Evolutionary conservation across 2,329 filamentous ascomycete genomes (phyloP), one percentile per base, ranked within the genome.

Genomic region (Hortaea sp.): DNA sequence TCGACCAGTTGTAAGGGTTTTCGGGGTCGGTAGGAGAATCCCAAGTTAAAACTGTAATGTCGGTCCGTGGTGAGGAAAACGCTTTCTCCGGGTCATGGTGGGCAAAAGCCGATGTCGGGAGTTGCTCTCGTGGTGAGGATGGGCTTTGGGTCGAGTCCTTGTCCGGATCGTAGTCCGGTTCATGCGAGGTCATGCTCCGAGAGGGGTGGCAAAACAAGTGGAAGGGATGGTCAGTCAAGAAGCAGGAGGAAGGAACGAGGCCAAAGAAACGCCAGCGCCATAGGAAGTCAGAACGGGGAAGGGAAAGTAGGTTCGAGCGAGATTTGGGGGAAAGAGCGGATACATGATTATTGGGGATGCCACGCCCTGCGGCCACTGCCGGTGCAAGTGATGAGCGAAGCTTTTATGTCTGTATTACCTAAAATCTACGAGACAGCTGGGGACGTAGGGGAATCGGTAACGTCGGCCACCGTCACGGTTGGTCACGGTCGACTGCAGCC

Each of bases 11-110:
- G 53, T 53, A 53, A 9, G 64, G 64, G 31, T 64, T 64, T 27
- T 49, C 56, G 5, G 59, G 54, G 46, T 66, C 63, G 31, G 58
- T 75, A 67, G 77, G 78, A 72, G 53, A 63, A 67, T 51, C 70
- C 76, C 40, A 68, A 62, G 9, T 62, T 2, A 80, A 77, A 48
- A 63, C 70, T 20, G 54, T 44, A 27, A 50, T 46, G 11, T 47
- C 45, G n/a, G 41, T 42, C 4, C 43, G 44, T 4, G 39, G 34
- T 7, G 47, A 7, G 10, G 32, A 34, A 29, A 49, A 43, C 12
- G 46, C 2, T 65, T 38, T 30, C 29, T 49, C 31, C 11, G 20
- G 29, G 12, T 39, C 41, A 13, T 41, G 48, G 4, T 39, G 39
- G 12, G 34, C 3, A 20, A 31, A 28, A 27, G 38, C 11, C 9